Conservation (phyloP, 2,329 filamentous ascomycete species). For the Pyrenophora teres region DNA sequence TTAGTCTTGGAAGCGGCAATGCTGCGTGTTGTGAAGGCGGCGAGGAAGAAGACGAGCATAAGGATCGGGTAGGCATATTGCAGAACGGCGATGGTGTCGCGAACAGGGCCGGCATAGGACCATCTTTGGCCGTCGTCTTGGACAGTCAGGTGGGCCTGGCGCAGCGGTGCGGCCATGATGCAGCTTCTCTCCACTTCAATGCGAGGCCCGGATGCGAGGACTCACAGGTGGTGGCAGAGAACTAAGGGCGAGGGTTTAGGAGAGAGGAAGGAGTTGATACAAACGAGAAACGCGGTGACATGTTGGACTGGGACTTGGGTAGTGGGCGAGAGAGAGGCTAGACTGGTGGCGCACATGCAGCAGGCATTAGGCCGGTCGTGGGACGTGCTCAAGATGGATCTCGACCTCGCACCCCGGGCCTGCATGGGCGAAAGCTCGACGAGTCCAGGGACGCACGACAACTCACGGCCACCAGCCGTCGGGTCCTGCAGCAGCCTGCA, state of each 20-base stretch:
- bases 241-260: constrained; percentile 2
- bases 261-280: constrained; percentile 6
- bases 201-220: constrained; percentile 13
- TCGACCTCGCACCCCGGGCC: not conserved
- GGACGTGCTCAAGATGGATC: constrained; percentile 11
- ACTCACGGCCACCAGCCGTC: constrained; percentile 5
- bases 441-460: constrained; percentile 6
- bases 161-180: constrained; percentile 27
- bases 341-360: constrained; percentile 17
- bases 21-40: constrained; percentile 65
- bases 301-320: constrained; percentile 10
- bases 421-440: constrained; percentile 1
- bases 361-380: constrained; percentile 4
- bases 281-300: constrained; percentile 19
- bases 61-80: constrained; percentile 67
- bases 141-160: constrained; percentile 10
- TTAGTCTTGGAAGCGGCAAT: constrained; percentile 57
- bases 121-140: constrained; percentile 23
- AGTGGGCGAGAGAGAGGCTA: constrained; percentile 12
- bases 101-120: constrained; percentile 25
- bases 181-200: constrained; percentile 16
- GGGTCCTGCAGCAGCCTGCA: constrained; percentile 5
- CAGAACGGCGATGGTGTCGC: constrained; percentile 42
- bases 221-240: constrained; percentile 16
- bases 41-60: constrained; percentile 67